A percentile compares a stretch with the other conserved stretches of the same genome.
phyloP scores from a whole-genome alignment of 2,329 filamentous ascomycete species.

The Colletotrichum cereale region DNA sequence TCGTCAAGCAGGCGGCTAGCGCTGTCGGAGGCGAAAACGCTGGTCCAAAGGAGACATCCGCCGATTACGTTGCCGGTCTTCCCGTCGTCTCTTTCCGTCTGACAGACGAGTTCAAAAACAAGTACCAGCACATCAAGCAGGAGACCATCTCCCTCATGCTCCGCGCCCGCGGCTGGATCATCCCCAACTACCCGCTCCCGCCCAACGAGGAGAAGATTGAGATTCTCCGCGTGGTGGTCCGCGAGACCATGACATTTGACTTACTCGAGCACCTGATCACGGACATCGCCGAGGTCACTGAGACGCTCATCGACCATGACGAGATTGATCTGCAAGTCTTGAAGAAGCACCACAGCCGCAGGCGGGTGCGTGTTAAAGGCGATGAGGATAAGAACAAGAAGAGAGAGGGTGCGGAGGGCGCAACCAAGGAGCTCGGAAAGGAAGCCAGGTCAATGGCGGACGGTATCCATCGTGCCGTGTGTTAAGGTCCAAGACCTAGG shows the following conservation, averaged over 20 bases:
- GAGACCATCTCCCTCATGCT: constrained; percentile 72
- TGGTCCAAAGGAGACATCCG: constrained; percentile 58
- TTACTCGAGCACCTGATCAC: constrained; percentile 72
- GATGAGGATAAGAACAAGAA: constrained; percentile 37
- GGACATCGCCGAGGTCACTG: constrained; percentile 71
- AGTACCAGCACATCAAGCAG: constrained; percentile 74
- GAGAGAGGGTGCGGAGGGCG: constrained; percentile 14
- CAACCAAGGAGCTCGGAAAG: constrained; percentile 5
- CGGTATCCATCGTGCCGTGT: constrained; percentile 50
- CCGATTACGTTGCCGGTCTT: constrained; percentile 73
- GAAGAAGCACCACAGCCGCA: constrained; percentile 35
- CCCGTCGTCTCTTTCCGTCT: constrained; percentile 78
- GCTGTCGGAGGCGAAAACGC: constrained; percentile 53
- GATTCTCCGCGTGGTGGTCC: constrained; percentile 75
- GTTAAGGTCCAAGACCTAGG: constrained; percentile 35
- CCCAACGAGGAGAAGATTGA: constrained; percentile 72
- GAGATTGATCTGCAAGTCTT: constrained; percentile 39
- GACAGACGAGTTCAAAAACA: constrained; percentile 69
- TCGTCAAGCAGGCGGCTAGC: constrained; percentile 51
- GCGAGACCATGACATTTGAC: constrained; percentile 77
- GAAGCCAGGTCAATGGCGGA: constrained; percentile 39
- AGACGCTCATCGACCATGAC: constrained; percentile 65
- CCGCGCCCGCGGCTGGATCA: constrained; percentile 77
- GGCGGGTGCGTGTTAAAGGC: constrained; percentile 25
- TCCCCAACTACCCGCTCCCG: constrained; percentile 77